Evolutionary conservation across 164 flowering plant genomes (phyloP), one percentile per base, ranked within the genome.

Genomic region (Piper longum): DNA sequence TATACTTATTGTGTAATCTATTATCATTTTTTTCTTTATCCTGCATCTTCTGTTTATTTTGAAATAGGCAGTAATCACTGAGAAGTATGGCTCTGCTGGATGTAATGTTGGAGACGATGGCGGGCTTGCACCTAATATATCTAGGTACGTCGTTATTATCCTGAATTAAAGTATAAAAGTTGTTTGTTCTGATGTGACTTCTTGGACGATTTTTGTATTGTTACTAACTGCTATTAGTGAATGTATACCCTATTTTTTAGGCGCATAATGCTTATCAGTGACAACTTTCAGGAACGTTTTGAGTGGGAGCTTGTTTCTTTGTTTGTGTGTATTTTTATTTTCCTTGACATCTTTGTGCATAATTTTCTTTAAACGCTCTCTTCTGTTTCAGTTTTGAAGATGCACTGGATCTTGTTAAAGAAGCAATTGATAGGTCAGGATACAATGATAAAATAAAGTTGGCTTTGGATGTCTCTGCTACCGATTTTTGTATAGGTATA

Each of bases 81-180:
- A 90, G 70, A 95, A 81, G 74, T 76, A 73, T 82, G 96, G 96
- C 65, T 71, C 79, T 44, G 77, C 69, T 67, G 96, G 82, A 69
- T 88, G 91, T 78, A 91, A 85, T 78, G 95, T 95, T 69, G 91
- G 96, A 62, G 96, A 88, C 72, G 95, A 81, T 75, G 99, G 99
- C 74, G 97, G 97, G 62, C 81, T 87, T 74, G 86, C 91, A 74
- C 99, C 95, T 67, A 80, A 87, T 69, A 81, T 88, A 63, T 88
- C 97, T 59, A 87, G 91, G 99, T 75, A 83, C 72, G 82, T 69
- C 14, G 56, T 26, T 61, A 55, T 26, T 26, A 26, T 26, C 36
- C 36, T 26, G 36, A 26, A 26, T 26, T 26, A 26, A 26, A 26
- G 36, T 26, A 26, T 26, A 26, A 26, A 26, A 26, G 36, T 26